Base-by-base conservation (phyloP, 768 basidiomycete genomes). In the Podaxis mareebaensis region DNA sequence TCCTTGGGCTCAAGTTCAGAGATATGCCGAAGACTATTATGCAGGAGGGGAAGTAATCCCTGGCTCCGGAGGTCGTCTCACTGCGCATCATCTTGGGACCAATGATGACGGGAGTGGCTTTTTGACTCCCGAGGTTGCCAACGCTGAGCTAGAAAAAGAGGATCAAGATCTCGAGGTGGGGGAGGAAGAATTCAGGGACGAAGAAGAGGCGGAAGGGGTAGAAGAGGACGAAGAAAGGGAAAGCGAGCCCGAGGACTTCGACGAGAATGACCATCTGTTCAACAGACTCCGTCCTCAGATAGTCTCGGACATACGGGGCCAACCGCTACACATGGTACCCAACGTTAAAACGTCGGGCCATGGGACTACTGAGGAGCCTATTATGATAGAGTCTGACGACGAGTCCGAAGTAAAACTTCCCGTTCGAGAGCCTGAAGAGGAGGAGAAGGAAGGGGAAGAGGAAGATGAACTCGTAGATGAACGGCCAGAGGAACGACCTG, bases 41-140 rank as follows among this genome's bases (percentile, higher is more conserved):
- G 74, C 79, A 4, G 82, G 80, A 12, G 83, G 81, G 0, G 81
- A 83, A 57, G 30, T 76, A 40, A 62, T 64, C 17, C 54, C 65
- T 33, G 28, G 53, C 13, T 53, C 55, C 15, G 65, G 58, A 3
- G 61, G 55, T 33, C 52, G 44, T n/a, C 54, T 67, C 3, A 64
- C 66, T 58, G 68, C 74, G 15, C 69, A 78, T 63, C 67, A 71
- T 30, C 63, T 80, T 3, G 73, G 72, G 1, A 52, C 33, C 28
- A 62, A 63, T 20, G 64, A 58, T 17, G 64, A 66, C 49, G 62
- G 42, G 2, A 20, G 30, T 8, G 57, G 54, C 5, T 64, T 58
- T 33, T 33, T 30, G 22, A 33, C 53, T 54, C 52, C 58, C 40
- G 53, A 61, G 15, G 62, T 54, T 11, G 58, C 36, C 10, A 60